These are phyloP conservation scores for Euphorbia tirucalli DNA, from an alignment of 345 rosid genomes.

Conservation along the genomic window DNA sequence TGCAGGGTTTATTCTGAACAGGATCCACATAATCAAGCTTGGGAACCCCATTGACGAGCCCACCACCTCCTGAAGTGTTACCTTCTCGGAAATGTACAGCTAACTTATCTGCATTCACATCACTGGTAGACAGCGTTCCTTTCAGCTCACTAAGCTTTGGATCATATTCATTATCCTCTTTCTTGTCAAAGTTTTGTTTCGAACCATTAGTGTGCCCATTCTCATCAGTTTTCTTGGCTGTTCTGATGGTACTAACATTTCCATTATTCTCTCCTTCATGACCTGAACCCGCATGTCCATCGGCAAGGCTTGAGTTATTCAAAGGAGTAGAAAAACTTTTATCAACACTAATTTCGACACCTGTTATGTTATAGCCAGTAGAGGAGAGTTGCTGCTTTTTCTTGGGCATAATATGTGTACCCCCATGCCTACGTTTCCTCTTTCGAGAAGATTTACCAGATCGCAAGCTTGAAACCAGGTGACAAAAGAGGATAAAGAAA, in stretches of 20 bases:
- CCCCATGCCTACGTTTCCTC: conserved; percentile 74
- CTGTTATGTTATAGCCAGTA: conserved; percentile 31
- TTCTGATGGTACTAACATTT: conserved; percentile 29
- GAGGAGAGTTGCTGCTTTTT: conserved; percentile 61
- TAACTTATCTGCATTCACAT: conserved; percentile 39
- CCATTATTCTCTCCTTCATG: conserved; percentile 35
- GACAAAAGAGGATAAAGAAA: background rate
- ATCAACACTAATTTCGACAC: conserved; percentile 32
- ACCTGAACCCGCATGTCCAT: conserved; percentile 33
- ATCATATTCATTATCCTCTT: conserved; percentile 67
- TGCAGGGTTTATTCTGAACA: conserved; percentile 51
- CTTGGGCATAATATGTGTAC: conserved; percentile 52
- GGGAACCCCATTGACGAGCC: conserved; percentile 44
- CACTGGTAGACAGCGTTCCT: conserved; percentile 48
- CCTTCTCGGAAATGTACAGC: conserved; percentile 45
- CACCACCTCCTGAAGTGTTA: conserved; percentile 45
- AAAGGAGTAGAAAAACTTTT: conserved; percentile 40
- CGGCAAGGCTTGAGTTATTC: conserved; percentile 33
- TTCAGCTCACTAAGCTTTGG: conserved; percentile 83
- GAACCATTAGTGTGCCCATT: conserved; percentile 42
- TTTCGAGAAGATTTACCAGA: conserved; percentile 76
- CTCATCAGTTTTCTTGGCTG: conserved; percentile 37
- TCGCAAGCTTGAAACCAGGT: conserved; percentile 49
- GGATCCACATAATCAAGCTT: conserved; percentile 44
- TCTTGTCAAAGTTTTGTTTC: conserved; percentile 30